Evolutionary conservation across 441 rosid species (phyloP).

Genomic region (Adansonia grandidieri): DNA sequence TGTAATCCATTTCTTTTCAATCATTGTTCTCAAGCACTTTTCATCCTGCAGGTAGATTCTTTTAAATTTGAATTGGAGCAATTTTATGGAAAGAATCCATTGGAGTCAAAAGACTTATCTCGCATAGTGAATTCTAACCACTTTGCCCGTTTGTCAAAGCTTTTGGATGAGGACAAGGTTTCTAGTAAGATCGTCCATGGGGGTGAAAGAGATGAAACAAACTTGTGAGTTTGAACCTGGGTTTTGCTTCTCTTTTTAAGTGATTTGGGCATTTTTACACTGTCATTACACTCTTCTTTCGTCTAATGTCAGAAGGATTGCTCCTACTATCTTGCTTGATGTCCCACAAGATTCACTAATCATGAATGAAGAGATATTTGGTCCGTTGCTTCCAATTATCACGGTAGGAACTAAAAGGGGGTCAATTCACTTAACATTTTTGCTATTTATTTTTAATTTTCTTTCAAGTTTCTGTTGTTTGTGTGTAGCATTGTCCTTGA

Average conservation of each 20-base stretch:
- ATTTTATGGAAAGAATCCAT: slow-evolving; percentile 77
- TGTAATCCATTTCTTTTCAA: slow-evolving; percentile 21
- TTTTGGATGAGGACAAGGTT: slow-evolving; percentile 85
- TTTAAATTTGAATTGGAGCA: slow-evolving; percentile 65
- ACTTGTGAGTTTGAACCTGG: slow-evolving; percentile 60
- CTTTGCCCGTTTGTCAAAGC: slow-evolving; percentile 72
- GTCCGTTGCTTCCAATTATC: slow-evolving; percentile 79
- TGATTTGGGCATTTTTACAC: slow-evolving; percentile 15
- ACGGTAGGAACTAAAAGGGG: slow-evolving; percentile 40
- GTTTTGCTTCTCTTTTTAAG: slow-evolving; percentile 25
- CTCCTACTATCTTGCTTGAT: slow-evolving; percentile 73
- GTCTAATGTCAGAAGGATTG: slow-evolving; percentile 55
- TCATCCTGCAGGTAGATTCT: slow-evolving; percentile 57
- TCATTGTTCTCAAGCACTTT: slow-evolving; percentile 20
- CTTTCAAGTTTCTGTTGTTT: slow-evolving; percentile 4
- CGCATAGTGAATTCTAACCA: slow-evolving; percentile 84
- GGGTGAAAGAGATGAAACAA: slow-evolving; percentile 71
- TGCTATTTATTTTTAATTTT: background rate
- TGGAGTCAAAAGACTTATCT: slow-evolving; percentile 84
- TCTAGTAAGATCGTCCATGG: slow-evolving; percentile 78
- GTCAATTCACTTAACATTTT: background rate
- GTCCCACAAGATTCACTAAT: slow-evolving; percentile 64
- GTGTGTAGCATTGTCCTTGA: background rate
- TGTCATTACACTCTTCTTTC: background rate
- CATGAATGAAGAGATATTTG: slow-evolving; percentile 83